Evolutionary conservation across 306 rosid species (phyloP), one percentile per base, ranked within the genome.

Genomic region (Pterocarpus macrocarpus): DNA sequence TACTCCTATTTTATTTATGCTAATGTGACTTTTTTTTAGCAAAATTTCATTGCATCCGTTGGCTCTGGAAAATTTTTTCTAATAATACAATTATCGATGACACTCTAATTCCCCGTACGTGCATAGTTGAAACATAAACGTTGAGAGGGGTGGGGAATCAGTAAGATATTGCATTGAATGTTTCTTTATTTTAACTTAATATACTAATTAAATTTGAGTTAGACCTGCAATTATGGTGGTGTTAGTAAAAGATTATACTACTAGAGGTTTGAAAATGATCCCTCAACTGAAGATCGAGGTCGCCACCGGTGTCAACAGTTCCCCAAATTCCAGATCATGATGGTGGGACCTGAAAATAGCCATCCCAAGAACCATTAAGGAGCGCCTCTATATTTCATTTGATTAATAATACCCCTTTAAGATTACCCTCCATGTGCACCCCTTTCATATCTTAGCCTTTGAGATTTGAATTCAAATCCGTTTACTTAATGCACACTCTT

Each of bases 401-500:
- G 74, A 84, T 80, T 78, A 84, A 81, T 78, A 80, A 35, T 69
- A 44, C 38, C 16, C 5, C 44, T 52, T 69, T 47, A 82, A 75
- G 76, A 77, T 64, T 64, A 17, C 77, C 7, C 34, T 50, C 66
- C 90, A 88, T 86, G 90, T 87, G 91, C 89, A 79, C 16, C 70
- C 83, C 7, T 38, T 61, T 2, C 28, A 22, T 22, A 34, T 69
- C 78, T 33, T 13, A 43, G 15, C 47, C 69, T 69, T 36, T 34
- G 62, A 55, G 66, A 76, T 86, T 83, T 83, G 83, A 86, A 86
- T 83, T 86, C 83, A 80, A 80, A 83, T 71, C 57, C 71, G 80
- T 64, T 80, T 53, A 1, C 75, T 73, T 64, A 64, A 73, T 75
- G 67, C 72, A 63, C 69, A 75, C 79, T 0, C 16, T 50, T 50